Percentiles rank a stretch among this genome's conserved stretches.
Evolutionary conservation across 495 filamentous ascomycete species (phyloP).

Genomic region (Saxophila tyrrhenica): DNA sequence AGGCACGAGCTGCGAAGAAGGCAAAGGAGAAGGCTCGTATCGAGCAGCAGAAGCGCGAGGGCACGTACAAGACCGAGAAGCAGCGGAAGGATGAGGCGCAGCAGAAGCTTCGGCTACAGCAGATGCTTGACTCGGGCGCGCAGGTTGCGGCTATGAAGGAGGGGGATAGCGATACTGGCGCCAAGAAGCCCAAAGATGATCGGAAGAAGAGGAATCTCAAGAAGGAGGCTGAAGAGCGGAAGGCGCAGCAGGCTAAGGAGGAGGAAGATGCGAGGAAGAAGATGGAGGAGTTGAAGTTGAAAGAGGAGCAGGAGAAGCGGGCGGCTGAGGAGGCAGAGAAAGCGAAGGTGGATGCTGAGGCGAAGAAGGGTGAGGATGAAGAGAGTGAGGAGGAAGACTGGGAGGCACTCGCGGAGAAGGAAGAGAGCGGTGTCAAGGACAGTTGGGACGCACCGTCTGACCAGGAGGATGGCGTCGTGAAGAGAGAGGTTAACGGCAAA

Average conservation of each 20-base stretch:
- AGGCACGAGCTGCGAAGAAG: conserved; percentile 69
- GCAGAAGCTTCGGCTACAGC: conserved; percentile 78
- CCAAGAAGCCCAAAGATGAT: conserved; percentile 61
- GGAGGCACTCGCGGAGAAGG: conserved; percentile 73
- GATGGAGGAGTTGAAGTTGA: conserved; percentile 31
- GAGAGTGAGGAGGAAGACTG: conserved; percentile 66
- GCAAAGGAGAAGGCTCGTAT: conserved; percentile 93
- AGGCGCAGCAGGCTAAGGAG: conserved; percentile 49
- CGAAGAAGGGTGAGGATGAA: conserved; percentile 44
- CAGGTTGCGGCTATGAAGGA: conserved; percentile 65
- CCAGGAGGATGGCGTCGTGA: conserved; percentile 27
- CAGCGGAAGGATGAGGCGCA: conserved; percentile 77
- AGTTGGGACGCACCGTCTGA: conserved; percentile 79
- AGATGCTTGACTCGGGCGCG: conserved; percentile 73
- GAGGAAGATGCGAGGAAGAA: conserved; percentile 37
- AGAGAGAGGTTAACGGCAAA: conserved; percentile 29
- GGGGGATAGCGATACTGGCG: conserved; percentile 32
- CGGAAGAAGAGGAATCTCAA: conserved; percentile 41
- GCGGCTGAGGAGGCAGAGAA: conserved; percentile 41
- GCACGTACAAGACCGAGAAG: conserved; percentile 88
- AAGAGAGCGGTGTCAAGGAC: conserved; percentile 71
- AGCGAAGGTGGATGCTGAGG: conserved; percentile 42
- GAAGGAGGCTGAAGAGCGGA: conserved; percentile 43
- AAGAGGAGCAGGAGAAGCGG: conserved; percentile 36
- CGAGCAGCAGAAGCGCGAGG: conserved; percentile 89